Evolutionary conservation across 768 basidiomycete genomes (phyloP).

Genomic region (Dentipellis fragilis): DNA sequence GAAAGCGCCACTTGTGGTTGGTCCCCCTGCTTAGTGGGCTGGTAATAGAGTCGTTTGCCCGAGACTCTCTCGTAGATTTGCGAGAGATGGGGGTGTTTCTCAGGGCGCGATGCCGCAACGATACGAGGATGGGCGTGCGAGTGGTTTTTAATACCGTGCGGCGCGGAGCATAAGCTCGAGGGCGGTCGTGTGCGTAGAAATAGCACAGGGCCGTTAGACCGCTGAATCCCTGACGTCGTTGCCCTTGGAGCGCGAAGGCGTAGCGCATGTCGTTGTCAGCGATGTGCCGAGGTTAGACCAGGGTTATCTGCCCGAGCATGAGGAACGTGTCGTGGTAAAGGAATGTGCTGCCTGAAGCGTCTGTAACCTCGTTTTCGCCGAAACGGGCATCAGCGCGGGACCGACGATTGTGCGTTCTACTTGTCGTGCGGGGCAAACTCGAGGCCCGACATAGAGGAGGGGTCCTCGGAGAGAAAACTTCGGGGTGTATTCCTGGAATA

Average conservation of each 20-base stretch:
- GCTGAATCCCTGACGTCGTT: neutral
- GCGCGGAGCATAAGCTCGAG: too few relatives aligned
- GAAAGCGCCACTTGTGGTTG: neutral
- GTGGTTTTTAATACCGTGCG: neutral
- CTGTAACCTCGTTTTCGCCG: neutral
- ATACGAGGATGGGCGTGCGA: neutral
- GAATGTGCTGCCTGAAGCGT: neutral
- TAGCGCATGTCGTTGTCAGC: neutral
- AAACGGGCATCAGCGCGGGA: neutral
- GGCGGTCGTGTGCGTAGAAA: neutral
- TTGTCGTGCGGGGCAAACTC: neutral
- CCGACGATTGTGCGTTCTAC: too few relatives aligned
- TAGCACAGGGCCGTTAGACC: neutral
- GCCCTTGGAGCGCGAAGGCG: neutral
- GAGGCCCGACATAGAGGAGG: neutral
- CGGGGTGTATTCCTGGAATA: neutral
- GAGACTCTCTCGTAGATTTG: neutral
- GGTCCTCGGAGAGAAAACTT: neutral
- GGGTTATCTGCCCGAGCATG: neutral
- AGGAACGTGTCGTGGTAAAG: neutral
- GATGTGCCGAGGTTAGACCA: neutral
- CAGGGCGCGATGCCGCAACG: neutral
- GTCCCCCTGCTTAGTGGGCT: neutral
- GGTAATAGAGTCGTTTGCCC: neutral
- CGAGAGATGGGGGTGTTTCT: neutral